A percentile compares a stretch with the other conserved stretches of the same genome.
Evolutionary conservation across 2,329 filamentous ascomycete species (phyloP).

Genomic region (Aspergillus vadensis): DNA sequence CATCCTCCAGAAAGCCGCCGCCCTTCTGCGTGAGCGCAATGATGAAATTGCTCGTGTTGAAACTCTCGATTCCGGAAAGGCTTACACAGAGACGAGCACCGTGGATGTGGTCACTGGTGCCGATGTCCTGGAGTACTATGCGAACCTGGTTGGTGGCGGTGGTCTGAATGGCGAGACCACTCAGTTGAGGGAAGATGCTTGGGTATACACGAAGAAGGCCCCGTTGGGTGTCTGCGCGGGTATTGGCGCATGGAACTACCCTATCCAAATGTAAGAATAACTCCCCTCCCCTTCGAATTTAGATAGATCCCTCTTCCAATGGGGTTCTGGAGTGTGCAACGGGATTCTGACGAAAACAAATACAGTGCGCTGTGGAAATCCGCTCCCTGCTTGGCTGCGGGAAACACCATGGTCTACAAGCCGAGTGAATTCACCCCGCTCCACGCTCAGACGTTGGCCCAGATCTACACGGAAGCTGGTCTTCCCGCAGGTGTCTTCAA

Average conservation of each 20-base stretch:
- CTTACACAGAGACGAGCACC: constrained; percentile 78
- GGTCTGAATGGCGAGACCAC: constrained; percentile 80
- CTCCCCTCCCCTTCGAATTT: too few relatives aligned
- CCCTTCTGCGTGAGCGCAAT: constrained; percentile 72
- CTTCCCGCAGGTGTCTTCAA: constrained; percentile 84
- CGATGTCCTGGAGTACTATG: constrained; percentile 85
- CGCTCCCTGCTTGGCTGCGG: constrained; percentile 78
- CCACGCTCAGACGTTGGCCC: constrained; percentile 74
- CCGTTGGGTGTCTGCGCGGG: constrained; percentile 81
- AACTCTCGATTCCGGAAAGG: constrained; percentile 83
- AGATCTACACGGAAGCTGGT: constrained; percentile 76
- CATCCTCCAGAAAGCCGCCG: constrained; percentile 75
- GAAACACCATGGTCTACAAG: constrained; percentile 91
- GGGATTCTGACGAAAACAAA: constrained; percentile 8
- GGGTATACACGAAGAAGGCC: constrained; percentile 81
- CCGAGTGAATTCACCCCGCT: constrained; percentile 84
- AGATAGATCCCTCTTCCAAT: too few relatives aligned
- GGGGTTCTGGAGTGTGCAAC: neutral
- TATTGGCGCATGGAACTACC: constrained; percentile 91
- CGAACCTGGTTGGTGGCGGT: constrained; percentile 73
- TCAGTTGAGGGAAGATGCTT: constrained; percentile 72
- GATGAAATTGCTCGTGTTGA: constrained; percentile 77
- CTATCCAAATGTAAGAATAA: constrained; percentile 69
- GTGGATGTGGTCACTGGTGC: constrained; percentile 82
- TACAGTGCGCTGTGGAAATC: constrained; percentile 77